Conservation (phyloP, 345 rosid species). For the Salix suchowensis region DNA sequence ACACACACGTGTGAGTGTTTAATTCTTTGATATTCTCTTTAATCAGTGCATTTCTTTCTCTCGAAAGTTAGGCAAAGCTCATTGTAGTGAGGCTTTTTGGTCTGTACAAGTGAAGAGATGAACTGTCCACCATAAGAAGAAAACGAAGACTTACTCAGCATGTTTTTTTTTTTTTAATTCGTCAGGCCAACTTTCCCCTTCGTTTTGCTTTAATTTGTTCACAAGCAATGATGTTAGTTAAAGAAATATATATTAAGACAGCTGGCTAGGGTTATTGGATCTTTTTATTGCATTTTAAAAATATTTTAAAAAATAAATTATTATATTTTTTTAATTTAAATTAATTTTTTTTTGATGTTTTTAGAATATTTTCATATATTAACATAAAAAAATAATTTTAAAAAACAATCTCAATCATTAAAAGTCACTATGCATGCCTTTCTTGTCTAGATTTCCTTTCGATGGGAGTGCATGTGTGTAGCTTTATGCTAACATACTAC, state of each 20-base stretch:
- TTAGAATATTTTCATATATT: no score
- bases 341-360: no score
- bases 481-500: not conserved
- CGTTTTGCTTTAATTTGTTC: not conserved
- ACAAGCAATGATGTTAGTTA: not conserved
- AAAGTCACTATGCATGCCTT: not conserved
- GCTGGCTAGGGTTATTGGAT: not conserved
- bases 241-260: not conserved
- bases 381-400: no score
- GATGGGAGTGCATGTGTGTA: not conserved
- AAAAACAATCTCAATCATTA: no score
- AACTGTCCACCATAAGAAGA: conserved; percentile 28
- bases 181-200: not conserved
- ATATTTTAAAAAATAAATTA: accelerated
- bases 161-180: not conserved
- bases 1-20: no score
- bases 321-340: no score
- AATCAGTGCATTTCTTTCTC: not conserved
- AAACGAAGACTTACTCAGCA: not conserved
- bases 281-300: no score
- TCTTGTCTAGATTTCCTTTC: not conserved
- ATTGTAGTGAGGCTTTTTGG: not conserved
- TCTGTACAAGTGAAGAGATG: conserved; percentile 6
- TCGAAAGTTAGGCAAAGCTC: not conserved
- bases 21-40: not conserved